Base-by-base conservation (phyloP, 2,329 filamentous ascomycete genomes). In the Anthostomella pinea region DNA sequence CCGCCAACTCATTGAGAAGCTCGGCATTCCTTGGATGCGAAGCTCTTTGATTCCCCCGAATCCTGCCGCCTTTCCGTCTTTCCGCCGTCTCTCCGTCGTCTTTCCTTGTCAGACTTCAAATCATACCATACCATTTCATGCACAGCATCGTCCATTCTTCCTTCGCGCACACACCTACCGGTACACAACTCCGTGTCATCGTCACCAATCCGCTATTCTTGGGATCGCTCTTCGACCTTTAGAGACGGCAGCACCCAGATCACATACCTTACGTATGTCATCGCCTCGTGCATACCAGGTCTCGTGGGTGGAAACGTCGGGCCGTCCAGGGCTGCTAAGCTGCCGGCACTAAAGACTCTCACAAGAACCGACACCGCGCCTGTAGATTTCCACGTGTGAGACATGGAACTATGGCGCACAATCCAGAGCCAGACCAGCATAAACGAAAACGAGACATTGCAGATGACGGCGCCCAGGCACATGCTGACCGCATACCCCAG, bases 361-460 rank as follows among this genome's bases (percentile, higher is more conserved):
- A 39, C 39, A 39, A 39, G 36, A 40, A 29, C 38, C 43, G 36
- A 35, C 29, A 35, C 33, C 22, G 29, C 23, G 25, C 37, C 38
- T 40, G 38, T 43, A 46, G 44, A 44, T 46, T 34, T 39, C 45
- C 33, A 35, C 31, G 29, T 32, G 41, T 49, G 49, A 51, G 44
- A 46, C 38, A 49, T 49, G 42, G 42, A 41, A 52, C 39, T 37
- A 71, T 71, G 68, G 64, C 67, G 49, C 66, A 68, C 55, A 61
- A 56, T 52, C 54, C 59, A 44, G 66, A 67, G 20, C 45, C 56
- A 35, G 65, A 70, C 37, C 55, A 62, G 46, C 63, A 65, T 55
- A 73, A 73, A 60, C 67, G 70, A 46, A 73, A 72, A 54, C 68
- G 69, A 48, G 67, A 69, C 44, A 49, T 54, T 36, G 51, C 60